A percentile compares a stretch with the other conserved stretches of the same genome.
Evolutionary conservation across 352 stramenopile genomes (phyloP).

Genomic region (Phytophthora idaei): DNA sequence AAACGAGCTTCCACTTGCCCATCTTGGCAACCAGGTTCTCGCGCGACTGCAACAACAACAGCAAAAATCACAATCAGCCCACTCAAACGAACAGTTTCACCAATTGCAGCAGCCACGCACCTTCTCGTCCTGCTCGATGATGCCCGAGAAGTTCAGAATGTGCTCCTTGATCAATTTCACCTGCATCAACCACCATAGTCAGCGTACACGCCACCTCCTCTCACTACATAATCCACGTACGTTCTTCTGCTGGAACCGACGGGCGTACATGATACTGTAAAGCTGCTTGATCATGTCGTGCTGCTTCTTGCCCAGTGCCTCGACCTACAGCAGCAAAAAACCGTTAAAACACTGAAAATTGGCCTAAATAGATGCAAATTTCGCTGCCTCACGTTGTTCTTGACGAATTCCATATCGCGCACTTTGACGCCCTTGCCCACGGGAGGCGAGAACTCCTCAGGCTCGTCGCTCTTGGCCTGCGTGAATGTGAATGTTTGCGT

Average conservation of each 20-base stretch:
- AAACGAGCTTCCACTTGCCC: conserved; percentile 68
- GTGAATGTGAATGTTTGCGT: conserved; percentile 75
- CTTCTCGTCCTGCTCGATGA: conserved; percentile 68
- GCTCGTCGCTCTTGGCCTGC: conserved; percentile 51
- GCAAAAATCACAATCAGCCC: conserved; percentile 1
- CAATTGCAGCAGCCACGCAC: conserved; percentile 21
- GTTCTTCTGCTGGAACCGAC: conserved; percentile 82
- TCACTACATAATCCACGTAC: conserved; percentile 33
- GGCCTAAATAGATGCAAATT: neutral
- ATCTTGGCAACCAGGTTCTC: conserved; percentile 70
- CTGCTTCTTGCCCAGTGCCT: conserved; percentile 74
- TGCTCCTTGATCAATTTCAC: conserved; percentile 84
- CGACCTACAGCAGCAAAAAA: conserved; percentile 39
- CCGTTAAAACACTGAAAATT: neutral
- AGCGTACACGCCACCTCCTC: neutral
- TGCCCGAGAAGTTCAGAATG: conserved; percentile 79
- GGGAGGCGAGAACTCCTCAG: conserved; percentile 69
- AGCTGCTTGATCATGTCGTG: conserved; percentile 75
- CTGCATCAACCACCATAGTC: conserved; percentile 30
- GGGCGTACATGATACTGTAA: conserved; percentile 81
- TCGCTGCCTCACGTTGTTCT: conserved; percentile 43
- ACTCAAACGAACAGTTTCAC: neutral
- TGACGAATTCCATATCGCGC: conserved; percentile 64
- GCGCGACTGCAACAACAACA: conserved; percentile 43
- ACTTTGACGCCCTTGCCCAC: conserved; percentile 60